Evolutionary conservation across 345 rosid genomes (phyloP).

Genomic region (Citrus sinensis): DNA sequence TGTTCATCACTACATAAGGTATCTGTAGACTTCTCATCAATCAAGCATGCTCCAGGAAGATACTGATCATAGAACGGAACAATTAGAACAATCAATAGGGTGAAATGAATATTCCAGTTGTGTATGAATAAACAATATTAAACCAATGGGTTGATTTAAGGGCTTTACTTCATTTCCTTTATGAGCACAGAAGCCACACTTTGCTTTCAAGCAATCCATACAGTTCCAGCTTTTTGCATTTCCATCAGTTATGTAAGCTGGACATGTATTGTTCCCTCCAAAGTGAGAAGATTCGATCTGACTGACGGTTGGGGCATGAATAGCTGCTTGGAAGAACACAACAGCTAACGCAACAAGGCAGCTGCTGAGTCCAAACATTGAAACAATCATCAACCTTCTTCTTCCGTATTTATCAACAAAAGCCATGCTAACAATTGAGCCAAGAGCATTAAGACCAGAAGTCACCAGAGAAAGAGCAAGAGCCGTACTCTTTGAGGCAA

Average conservation of each 20-base stretch:
- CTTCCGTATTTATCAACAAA: constrained; percentile 81
- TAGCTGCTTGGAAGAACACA: constrained; percentile 58
- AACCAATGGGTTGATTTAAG: not conserved
- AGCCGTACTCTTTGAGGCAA: constrained; percentile 74
- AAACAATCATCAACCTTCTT: constrained; percentile 70
- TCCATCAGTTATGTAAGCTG: constrained; percentile 23
- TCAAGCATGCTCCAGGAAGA: constrained; percentile 76
- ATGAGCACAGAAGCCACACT: constrained; percentile 61
- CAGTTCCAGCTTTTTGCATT: constrained; percentile 54
- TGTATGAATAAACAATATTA: not conserved
- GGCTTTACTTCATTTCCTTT: constrained; percentile 29
- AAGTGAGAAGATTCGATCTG: constrained; percentile 31
- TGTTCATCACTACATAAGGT: constrained; percentile 28
- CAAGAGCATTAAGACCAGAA: constrained; percentile 73
- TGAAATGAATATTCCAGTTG: not conserved
- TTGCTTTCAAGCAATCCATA: constrained; percentile 55
- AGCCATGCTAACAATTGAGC: constrained; percentile 72
- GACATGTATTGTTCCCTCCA: constrained; percentile 62
- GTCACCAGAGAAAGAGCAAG: constrained; percentile 82
- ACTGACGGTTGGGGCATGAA: constrained; percentile 47
- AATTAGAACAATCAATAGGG: not conserved
- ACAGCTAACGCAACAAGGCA: constrained; percentile 47
- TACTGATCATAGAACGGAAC: constrained; percentile 26
- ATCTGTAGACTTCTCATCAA: constrained; percentile 20
- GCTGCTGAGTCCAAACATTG: constrained; percentile 63